phyloP scores from a whole-genome alignment of 495 filamentous ascomycete genomes.

The Ramalina intermedia region DNA sequence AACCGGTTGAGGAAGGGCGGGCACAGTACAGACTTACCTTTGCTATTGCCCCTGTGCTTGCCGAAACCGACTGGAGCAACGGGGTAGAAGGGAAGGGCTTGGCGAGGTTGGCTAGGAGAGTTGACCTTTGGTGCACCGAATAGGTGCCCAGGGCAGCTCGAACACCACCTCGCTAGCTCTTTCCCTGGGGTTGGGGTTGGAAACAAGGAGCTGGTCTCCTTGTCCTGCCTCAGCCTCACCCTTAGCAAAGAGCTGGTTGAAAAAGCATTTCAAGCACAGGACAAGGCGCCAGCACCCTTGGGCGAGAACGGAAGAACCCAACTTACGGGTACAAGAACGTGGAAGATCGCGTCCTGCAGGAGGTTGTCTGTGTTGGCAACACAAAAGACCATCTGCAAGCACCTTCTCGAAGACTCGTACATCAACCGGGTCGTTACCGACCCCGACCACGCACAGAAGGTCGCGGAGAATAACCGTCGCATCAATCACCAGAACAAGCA shows the following conservation, averaged over 20 bases:
- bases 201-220: too few species aligned
- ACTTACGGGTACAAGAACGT: not conserved
- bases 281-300: not conserved
- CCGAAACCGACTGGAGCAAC: too few species aligned
- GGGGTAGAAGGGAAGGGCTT: too few species aligned
- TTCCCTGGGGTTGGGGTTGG: too few species aligned
- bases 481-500: conserved; percentile 14
- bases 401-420: conserved; percentile 23
- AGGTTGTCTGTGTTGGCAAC: not conserved
- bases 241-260: conserved; percentile 18
- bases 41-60: too few species aligned
- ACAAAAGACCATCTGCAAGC: conserved; percentile 30
- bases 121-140: too few species aligned
- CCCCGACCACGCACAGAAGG: conserved; percentile 13
- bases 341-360: not conserved
- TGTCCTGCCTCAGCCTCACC: too few species aligned
- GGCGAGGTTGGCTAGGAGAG: too few species aligned
- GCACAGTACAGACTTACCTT: too few species aligned
- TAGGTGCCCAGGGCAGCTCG: too few species aligned
- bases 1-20: too few species aligned
- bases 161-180: too few species aligned
- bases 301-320: not conserved
- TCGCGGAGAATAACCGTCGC: conserved; percentile 15
- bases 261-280: not conserved
- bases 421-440: conserved; percentile 21